phyloP scores from a whole-genome alignment of 495 filamentous ascomycete species.

The Immersiella caudata region DNA sequence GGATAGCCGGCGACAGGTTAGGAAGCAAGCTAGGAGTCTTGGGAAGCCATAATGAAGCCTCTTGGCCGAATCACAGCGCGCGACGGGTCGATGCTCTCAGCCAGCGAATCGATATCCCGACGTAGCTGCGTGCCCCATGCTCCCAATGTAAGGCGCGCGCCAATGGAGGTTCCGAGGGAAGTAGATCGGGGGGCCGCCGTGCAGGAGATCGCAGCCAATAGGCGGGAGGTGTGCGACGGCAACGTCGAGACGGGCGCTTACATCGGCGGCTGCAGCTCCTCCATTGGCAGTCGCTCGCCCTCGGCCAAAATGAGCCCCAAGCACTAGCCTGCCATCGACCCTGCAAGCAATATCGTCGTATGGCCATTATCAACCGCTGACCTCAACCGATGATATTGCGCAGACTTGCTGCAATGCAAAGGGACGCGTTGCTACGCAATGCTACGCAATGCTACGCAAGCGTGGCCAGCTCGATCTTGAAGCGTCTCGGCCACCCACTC shows the following conservation, averaged over 20 bases:
- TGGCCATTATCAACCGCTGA: conserved; percentile 4
- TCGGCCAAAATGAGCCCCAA: conserved; percentile 23
- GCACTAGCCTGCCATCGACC: conserved; percentile 1
- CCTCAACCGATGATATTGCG: conserved; percentile 11
- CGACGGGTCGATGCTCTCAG: conserved; percentile 11
- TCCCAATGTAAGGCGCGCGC: conserved; percentile 38
- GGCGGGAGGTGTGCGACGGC: conserved; percentile 20
- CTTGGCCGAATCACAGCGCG: conserved; percentile 33
- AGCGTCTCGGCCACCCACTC: not conserved
- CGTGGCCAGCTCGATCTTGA: not conserved
- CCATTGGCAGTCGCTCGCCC: conserved; percentile 31
- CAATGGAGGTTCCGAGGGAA: conserved; percentile 27
- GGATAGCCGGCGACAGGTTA: not conserved
- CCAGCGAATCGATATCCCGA: conserved; percentile 32
- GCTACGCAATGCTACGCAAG: not conserved
- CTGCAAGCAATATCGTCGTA: conserved; percentile 18
- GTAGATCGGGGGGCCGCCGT: conserved; percentile 16
- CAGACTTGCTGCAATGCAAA: not conserved
- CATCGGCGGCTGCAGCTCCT: conserved; percentile 26
- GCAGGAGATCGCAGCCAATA: conserved; percentile 34
- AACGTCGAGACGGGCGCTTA: conserved; percentile 38
- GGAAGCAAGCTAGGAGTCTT: conserved; percentile 24
- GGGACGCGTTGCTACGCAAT: not conserved
- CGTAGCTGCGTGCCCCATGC: conserved; percentile 20
- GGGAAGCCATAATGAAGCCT: conserved; percentile 12